Evolutionary conservation across 768 basidiomycete species (phyloP).

Genomic region (Panaeolus papilionaceus): DNA sequence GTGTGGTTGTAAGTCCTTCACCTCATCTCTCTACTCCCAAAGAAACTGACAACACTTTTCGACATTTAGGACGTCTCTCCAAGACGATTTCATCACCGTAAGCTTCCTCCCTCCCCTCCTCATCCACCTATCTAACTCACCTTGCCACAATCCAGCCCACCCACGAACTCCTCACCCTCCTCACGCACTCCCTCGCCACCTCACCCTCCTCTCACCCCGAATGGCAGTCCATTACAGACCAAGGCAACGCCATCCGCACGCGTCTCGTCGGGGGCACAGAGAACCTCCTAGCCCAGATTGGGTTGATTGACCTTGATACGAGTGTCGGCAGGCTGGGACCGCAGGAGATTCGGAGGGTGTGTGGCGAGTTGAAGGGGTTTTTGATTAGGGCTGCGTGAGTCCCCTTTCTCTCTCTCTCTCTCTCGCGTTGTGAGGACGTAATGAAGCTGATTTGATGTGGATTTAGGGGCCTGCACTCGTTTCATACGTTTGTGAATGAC

Average conservation of each 20-base stretch:
- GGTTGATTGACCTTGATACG: conserved; percentile 46
- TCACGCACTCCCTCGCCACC: conserved; percentile 37
- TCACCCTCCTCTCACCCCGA: conserved; percentile 40
- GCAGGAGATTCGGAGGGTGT: conserved; percentile 45
- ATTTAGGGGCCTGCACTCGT: conserved; percentile 43
- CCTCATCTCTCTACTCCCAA: neutral
- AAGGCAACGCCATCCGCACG: conserved; percentile 34
- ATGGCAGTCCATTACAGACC: conserved; percentile 37
- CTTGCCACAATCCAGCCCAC: conserved; percentile 36
- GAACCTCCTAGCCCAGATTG: conserved; percentile 41
- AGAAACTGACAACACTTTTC: neutral
- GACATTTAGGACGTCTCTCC: conserved; percentile 33
- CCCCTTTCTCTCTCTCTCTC: neutral
- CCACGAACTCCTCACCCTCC: conserved; percentile 38
- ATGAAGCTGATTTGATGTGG: no score
- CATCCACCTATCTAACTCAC: neutral
- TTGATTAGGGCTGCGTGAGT: conserved; percentile 45
- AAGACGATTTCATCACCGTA: conserved; percentile 37
- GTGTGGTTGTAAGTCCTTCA: conserved; percentile 42
- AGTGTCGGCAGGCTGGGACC: conserved; percentile 51
- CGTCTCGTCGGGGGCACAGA: conserved; percentile 38
- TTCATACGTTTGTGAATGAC: conserved; percentile 44
- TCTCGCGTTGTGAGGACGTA: no score
- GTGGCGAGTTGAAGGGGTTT: conserved; percentile 43
- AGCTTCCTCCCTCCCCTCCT: conserved; percentile 16